These are phyloP conservation scores for Botryotinia calthae DNA, from an alignment of 2,329 filamentous ascomycete genomes.

Conservation along the genomic window DNA sequence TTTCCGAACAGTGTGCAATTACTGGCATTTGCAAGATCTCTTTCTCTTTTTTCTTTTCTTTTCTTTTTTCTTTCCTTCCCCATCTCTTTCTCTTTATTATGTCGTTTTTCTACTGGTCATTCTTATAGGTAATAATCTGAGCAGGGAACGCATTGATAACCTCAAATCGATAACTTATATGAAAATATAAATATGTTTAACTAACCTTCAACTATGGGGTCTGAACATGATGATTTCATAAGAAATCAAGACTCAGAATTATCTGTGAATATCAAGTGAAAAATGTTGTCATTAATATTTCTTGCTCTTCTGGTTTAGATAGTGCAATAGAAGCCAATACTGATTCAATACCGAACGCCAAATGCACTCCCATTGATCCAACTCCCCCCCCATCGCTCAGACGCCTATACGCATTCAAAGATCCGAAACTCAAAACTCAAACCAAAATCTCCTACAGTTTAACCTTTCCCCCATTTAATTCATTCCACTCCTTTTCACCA, in stretches of 20 bases:
- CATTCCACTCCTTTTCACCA: constrained; percentile 63
- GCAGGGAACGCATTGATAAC: background rate
- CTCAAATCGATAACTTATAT: background rate
- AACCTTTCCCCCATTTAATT: constrained; percentile 63
- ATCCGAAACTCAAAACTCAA: background rate
- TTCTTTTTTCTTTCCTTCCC: background rate
- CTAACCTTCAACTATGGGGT: background rate
- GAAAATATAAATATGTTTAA: background rate
- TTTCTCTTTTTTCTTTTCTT: background rate
- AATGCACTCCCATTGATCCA: background rate
- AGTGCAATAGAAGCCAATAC: background rate
- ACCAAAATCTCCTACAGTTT: constrained; percentile 41
- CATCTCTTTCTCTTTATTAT: background rate
- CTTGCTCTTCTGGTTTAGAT: background rate
- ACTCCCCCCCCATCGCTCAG: background rate
- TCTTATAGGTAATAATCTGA: background rate
- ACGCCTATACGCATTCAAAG: background rate
- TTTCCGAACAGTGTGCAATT: background rate
- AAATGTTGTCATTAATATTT: background rate
- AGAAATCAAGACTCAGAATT: background rate
- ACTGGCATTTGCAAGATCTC: background rate
- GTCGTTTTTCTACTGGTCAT: background rate
- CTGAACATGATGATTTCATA: background rate
- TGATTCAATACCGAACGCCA: background rate
- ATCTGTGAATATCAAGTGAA: too few species aligned